Evolutionary conservation across 2,329 filamentous ascomycete species (phyloP).

Genomic region (Ceratocystis diversiconidia): DNA sequence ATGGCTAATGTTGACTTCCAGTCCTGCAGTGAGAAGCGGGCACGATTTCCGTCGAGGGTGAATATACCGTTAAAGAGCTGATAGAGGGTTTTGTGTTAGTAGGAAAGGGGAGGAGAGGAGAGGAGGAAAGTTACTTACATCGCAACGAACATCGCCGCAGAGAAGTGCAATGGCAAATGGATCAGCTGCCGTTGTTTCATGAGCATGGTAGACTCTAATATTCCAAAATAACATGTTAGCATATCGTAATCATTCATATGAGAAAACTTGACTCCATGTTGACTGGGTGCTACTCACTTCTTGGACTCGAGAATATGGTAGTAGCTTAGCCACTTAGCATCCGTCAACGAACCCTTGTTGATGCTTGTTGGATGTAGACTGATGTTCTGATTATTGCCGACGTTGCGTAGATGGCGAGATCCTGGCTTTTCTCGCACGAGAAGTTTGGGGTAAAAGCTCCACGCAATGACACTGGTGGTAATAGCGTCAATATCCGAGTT

Average conservation of each 20-base stretch:
- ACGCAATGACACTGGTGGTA: conserved; percentile 69
- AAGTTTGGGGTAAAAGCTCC: conserved; percentile 92
- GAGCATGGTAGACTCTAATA: conserved; percentile 68
- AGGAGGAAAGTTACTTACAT: conserved; percentile 36
- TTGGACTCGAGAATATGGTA: conserved; percentile 96
- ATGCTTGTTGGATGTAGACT: conserved; percentile 78
- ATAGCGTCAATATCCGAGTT: conserved; percentile 72
- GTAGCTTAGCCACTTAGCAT: conserved; percentile 75
- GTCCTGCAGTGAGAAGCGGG: conserved; percentile 68
- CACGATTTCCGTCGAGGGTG: conserved; percentile 71
- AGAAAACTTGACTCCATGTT: neutral
- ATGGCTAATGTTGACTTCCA: conserved; percentile 89
- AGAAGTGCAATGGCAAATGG: conserved; percentile 72
- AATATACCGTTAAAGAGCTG: conserved; percentile 78
- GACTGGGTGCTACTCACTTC: conserved; percentile 37
- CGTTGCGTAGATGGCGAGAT: conserved; percentile 71
- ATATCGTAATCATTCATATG: neutral
- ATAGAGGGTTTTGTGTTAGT: conserved; percentile 6
- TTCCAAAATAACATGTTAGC: neutral
- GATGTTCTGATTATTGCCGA: conserved; percentile 84
- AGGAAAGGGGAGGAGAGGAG: neutral
- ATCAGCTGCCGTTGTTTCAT: conserved; percentile 70
- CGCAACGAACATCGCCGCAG: conserved; percentile 78
- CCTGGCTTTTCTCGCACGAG: conserved; percentile 58
- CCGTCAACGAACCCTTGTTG: conserved; percentile 52